Percentiles rank a stretch among this genome's conserved stretches.
Evolutionary conservation across 352 stramenopile genomes (phyloP).

Genomic region (Phytophthora sp.): DNA sequence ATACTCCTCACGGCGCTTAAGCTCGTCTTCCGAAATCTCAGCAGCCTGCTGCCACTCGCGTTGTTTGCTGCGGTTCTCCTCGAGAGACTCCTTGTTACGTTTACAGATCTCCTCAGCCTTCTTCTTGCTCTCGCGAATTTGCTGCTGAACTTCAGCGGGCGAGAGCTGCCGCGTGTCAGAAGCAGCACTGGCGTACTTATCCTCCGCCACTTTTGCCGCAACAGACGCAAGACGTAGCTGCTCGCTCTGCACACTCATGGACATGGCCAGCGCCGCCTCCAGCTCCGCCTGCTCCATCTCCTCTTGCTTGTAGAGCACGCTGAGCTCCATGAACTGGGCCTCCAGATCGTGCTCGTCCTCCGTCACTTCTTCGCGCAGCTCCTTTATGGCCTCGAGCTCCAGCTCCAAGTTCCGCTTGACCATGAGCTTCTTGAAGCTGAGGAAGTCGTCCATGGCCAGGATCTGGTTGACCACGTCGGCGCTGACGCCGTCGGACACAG

Average conservation of each 20-base stretch:
- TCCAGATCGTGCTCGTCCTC: slow-evolving; percentile 51
- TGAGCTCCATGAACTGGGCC: slow-evolving; percentile 85
- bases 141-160: slow-evolving; percentile 57
- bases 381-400: slow-evolving; percentile 88
- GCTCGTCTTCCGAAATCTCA: slow-evolving; percentile 71
- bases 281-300: slow-evolving; percentile 87
- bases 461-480: slow-evolving; percentile 88
- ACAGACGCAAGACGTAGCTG: slow-evolving; percentile 62
- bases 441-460: slow-evolving; percentile 90
- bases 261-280: slow-evolving; percentile 79
- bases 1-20: slow-evolving; percentile 81
- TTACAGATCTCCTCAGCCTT: slow-evolving; percentile 77
- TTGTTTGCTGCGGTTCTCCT: slow-evolving; percentile 72
- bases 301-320: slow-evolving; percentile 85
- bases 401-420: slow-evolving; percentile 92
- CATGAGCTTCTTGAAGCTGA: slow-evolving; percentile 94
- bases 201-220: slow-evolving; percentile 61
- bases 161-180: slow-evolving; percentile 36
- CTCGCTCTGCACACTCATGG: slow-evolving; percentile 74
- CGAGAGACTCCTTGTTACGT: slow-evolving; percentile 76
- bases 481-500: slow-evolving; percentile 46
- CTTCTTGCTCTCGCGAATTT: slow-evolving; percentile 73
- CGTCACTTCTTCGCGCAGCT: slow-evolving; percentile 63
- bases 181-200: slow-evolving; percentile 57
- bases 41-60: slow-evolving; percentile 67